Percentiles rank a stretch among this genome's conserved stretches.
These are phyloP conservation scores for Lactarius vividus DNA, from an alignment of 768 basidiomycete species.

Conservation along the genomic window DNA sequence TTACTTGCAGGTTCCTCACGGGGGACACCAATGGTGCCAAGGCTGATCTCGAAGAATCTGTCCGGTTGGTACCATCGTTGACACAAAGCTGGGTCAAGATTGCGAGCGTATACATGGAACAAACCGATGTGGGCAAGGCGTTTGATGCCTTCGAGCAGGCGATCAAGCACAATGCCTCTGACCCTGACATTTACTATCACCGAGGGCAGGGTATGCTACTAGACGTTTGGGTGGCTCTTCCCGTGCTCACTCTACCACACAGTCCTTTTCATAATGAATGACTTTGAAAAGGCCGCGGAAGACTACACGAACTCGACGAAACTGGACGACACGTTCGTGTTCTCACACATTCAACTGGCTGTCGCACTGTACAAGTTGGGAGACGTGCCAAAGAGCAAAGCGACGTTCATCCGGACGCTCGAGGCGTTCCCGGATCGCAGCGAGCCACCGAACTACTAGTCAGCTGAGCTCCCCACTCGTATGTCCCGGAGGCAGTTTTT, in stretches of 20 bases:
- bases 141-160: constrained; percentile 93
- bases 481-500: neutral
- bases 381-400: constrained; percentile 78
- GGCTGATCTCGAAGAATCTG: constrained; percentile 73
- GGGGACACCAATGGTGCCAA: constrained; percentile 82
- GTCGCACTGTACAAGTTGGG: constrained; percentile 95
- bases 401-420: constrained; percentile 83
- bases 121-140: constrained; percentile 73
- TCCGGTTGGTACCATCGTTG: constrained; percentile 61
- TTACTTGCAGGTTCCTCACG: constrained; percentile 71
- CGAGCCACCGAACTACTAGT: constrained; percentile 97
- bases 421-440: constrained; percentile 81
- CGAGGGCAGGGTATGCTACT: constrained; percentile 79
- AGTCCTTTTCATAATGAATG: constrained; percentile 95
- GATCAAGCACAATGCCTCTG: constrained; percentile 72
- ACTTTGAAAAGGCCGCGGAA: constrained; percentile 79
- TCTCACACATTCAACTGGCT: constrained; percentile 95
- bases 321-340: constrained; percentile 86
- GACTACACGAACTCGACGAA: constrained; percentile 91
- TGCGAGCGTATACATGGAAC: constrained; percentile 96
- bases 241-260: neutral
- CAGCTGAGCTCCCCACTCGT: constrained; percentile 39
- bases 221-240: neutral
- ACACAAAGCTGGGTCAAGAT: constrained; percentile 95
- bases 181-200: constrained; percentile 98